Base-by-base conservation (phyloP, 495 filamentous ascomycete species). In the Physcia stellaris region DNA sequence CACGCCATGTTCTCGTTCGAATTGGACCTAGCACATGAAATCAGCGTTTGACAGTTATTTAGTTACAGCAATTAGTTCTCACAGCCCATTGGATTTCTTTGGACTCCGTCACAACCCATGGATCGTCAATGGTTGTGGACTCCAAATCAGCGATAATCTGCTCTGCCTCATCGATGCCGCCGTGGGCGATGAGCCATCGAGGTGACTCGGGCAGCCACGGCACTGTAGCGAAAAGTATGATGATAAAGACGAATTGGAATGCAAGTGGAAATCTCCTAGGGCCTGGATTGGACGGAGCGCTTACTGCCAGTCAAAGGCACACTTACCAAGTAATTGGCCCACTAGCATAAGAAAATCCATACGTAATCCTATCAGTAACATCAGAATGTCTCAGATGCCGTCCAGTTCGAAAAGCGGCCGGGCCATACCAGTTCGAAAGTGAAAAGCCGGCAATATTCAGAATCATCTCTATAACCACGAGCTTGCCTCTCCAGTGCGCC, bases 391-490 rank as follows among this genome's bases (percentile, higher is more conserved):
- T n/a, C n/a, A n/a, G n/a, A n/a, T n/a, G n/a, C n/a, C n/a, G n/a
- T n/a, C n/a, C n/a, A n/a, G n/a, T n/a, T n/a, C n/a, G n/a, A n/a
- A n/a, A n/a, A n/a, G n/a, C n/a, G n/a, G n/a, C n/a, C n/a, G n/a
- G n/a, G n/a, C n/a, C n/a, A n/a, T n/a, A n/a, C 63, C 71, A 75
- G 38, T 73, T 73, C 27, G 43, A 47, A 3, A 71, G 43, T 16
- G 53, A 60, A 47, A 72, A 77, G 5, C 75, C 71, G 26, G 65
- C 64, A 36, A 78, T 71, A 43, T 77, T 77, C 55, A 74, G 54
- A 17, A 69, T 67, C 58, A 77, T 62, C 40, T 78, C 73, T 10
- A 79, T 57, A 30, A 77, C 66, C 15, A 77, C 68, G 16, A 79
- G 53, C 39, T 70, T 67, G 29, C 78, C 77, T 42, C 74, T 60